phyloP scores from a whole-genome alignment of 192 early-diverging fungal species.

The Coemansia sp. region DNA sequence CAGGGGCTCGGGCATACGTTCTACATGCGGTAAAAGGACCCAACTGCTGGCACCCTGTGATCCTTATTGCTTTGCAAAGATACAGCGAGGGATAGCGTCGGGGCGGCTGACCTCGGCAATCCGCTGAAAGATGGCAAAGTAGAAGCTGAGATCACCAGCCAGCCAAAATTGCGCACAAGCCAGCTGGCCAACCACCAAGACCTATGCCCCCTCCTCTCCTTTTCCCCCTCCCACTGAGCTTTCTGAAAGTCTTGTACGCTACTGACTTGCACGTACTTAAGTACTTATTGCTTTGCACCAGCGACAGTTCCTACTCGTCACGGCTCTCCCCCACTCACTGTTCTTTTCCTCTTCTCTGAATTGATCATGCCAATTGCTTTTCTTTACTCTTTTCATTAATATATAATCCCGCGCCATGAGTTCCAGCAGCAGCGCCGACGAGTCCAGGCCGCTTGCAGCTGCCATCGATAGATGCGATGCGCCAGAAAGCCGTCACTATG shows the following conservation, averaged over 20 bases:
- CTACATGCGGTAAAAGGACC: too few relatives aligned
- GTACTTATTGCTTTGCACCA: too few relatives aligned
- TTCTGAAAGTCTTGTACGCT: background rate
- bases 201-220: background rate
- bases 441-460: background rate
- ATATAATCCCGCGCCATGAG: background rate
- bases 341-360: background rate
- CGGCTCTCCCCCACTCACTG: background rate
- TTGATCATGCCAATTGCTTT: background rate
- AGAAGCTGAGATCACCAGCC: background rate
- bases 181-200: conserved; percentile 1
- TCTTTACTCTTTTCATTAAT: background rate
- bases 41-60: too few relatives aligned
- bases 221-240: background rate
- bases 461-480: background rate
- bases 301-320: background rate
- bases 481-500: background rate
- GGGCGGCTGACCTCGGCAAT: background rate
- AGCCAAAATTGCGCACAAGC: conserved; percentile 6
- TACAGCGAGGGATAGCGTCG: too few relatives aligned
- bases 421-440: background rate
- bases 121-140: background rate
- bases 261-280: background rate
- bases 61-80: too few relatives aligned
- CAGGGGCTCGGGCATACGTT: too few relatives aligned